Percentiles rank a stretch among this genome's conserved stretches.
phyloP scores from a whole-genome alignment of 2,329 filamentous ascomycete species.

The Cyphellophora europaea region DNA sequence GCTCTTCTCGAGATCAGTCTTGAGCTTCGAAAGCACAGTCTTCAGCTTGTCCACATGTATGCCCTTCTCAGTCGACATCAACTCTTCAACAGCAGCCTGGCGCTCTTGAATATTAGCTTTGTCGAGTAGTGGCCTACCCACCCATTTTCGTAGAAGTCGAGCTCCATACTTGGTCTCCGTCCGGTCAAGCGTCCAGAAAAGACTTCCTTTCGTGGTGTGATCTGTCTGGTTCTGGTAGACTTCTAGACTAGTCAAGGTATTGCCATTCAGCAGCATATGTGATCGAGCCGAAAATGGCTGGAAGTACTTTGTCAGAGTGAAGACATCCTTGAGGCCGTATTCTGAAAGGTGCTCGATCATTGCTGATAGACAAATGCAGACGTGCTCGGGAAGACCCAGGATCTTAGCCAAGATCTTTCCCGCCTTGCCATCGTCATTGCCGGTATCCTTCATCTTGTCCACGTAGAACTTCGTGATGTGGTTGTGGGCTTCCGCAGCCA shows the following conservation, averaged over 20 bases:
- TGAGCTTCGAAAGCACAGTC: slow-evolving; percentile 60
- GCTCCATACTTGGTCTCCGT: slow-evolving; percentile 85
- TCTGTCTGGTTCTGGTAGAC: slow-evolving; percentile 95
- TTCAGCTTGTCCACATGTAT: slow-evolving; percentile 64
- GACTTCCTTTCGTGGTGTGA: slow-evolving; percentile 70
- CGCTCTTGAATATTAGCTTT: slow-evolving; percentile 65
- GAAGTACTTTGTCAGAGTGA: slow-evolving; percentile 94
- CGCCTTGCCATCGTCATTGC: slow-evolving; percentile 42
- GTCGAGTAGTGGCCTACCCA: slow-evolving; percentile 80
- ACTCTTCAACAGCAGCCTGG: slow-evolving; percentile 75
- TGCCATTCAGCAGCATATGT: slow-evolving; percentile 94
- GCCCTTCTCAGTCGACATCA: slow-evolving; percentile 60
- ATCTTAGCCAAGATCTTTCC: slow-evolving; percentile 73
- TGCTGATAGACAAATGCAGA: slow-evolving; percentile 84
- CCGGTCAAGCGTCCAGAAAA: slow-evolving; percentile 93
- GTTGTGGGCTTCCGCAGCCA: slow-evolving; percentile 73
- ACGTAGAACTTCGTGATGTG: slow-evolving; percentile 93
- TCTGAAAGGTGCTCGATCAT: slow-evolving; percentile 93
- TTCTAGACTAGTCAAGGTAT: slow-evolving; percentile 85
- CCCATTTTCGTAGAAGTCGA: slow-evolving; percentile 84
- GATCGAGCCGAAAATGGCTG: slow-evolving; percentile 88
- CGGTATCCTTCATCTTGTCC: slow-evolving; percentile 61
- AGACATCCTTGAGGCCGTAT: slow-evolving; percentile 90
- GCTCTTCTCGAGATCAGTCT: slow-evolving; percentile 80
- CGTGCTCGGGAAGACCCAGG: slow-evolving; percentile 70